Conservation (phyloP, 2,329 filamentous ascomycete species). For the Polychaeton citri region DNA sequence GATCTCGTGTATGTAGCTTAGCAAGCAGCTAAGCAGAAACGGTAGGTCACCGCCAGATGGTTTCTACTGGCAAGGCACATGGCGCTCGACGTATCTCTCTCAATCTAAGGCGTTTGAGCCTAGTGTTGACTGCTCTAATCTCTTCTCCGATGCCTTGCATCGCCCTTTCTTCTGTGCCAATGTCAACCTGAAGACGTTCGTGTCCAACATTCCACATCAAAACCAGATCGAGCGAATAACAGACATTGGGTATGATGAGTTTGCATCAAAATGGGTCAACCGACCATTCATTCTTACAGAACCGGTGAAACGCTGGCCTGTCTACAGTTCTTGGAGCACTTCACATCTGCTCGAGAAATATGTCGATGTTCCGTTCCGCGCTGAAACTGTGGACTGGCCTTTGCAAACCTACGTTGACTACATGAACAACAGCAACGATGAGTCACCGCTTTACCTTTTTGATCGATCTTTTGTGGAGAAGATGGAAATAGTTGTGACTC, state of each 20-base stretch:
- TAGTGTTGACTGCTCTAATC: constrained; percentile 55
- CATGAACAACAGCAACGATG: constrained; percentile 66
- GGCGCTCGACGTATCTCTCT: constrained; percentile 65
- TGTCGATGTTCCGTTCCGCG: constrained; percentile 58
- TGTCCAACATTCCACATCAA: constrained; percentile 52
- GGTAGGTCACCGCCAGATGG: constrained; percentile 29
- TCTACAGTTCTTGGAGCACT: constrained; percentile 60
- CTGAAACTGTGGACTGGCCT: constrained; percentile 88
- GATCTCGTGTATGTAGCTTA: constrained; percentile 5
- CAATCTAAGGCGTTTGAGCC: constrained; percentile 41
- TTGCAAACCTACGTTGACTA: constrained; percentile 71
- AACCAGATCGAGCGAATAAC: constrained; percentile 62
- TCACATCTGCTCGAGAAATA: constrained; percentile 53
- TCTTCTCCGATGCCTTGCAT: constrained; percentile 85
- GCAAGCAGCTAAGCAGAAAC: constrained; percentile 15
- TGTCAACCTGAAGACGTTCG: constrained; percentile 53
- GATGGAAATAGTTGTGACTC: constrained; percentile 52
- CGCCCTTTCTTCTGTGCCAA: constrained; percentile 83
- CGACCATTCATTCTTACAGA: constrained; percentile 76
- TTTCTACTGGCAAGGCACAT: constrained; percentile 66
- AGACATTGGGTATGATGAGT: constrained; percentile 59
- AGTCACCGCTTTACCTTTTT: constrained; percentile 86
- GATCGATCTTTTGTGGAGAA: constrained; percentile 79
- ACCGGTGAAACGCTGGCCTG: constrained; percentile 71
- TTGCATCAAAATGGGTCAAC: constrained; percentile 61